phyloP scores from a whole-genome alignment of 176 grass and related monocot species.

The Phoenix roebelenii region DNA sequence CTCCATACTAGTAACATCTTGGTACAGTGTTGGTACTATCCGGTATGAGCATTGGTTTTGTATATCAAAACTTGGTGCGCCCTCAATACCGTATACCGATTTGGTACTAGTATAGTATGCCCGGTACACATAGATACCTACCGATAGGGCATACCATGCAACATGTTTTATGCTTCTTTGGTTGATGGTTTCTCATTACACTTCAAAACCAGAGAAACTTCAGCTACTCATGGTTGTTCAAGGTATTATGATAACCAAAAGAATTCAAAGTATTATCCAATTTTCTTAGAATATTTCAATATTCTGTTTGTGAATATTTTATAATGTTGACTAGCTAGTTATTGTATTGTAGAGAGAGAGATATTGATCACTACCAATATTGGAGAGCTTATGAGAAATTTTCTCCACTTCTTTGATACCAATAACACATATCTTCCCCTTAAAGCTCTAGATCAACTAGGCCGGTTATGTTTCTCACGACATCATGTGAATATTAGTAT shows the following conservation, averaged over 20 bases:
- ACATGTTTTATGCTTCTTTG: not conserved
- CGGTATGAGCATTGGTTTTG: too few relatives aligned
- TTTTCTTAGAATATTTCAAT: not conserved
- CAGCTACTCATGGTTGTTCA: slow-evolving; percentile 13
- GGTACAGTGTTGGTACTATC: too few relatives aligned
- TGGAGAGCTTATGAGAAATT: slow-evolving; percentile 9
- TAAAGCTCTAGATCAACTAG: slow-evolving; percentile 2
- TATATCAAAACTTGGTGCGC: too few relatives aligned
- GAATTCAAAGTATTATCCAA: slow-evolving; percentile 9
- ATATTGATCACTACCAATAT: slow-evolving; percentile 2
- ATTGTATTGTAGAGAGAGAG: slow-evolving; percentile 2
- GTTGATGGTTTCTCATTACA: not conserved
- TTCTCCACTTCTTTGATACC: slow-evolving; percentile 4
- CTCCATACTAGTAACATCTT: too few relatives aligned
- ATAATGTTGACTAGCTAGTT: not conserved
- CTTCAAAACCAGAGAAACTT: slow-evolving; percentile 4
- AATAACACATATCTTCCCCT: slow-evolving; percentile 5
- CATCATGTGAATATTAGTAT: not conserved
- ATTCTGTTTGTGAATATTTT: not conserved
- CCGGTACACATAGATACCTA: too few relatives aligned
- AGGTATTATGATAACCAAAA: slow-evolving; percentile 3
- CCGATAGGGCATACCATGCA: too few relatives aligned
- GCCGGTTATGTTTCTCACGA: not conserved
- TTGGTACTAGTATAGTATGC: too few relatives aligned
- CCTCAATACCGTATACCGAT: too few relatives aligned